Percentiles rank a stretch among this genome's conserved stretches.
Conservation (phyloP, 2,329 filamentous ascomycete species). For the Neofusicoccum sp. region DNA sequence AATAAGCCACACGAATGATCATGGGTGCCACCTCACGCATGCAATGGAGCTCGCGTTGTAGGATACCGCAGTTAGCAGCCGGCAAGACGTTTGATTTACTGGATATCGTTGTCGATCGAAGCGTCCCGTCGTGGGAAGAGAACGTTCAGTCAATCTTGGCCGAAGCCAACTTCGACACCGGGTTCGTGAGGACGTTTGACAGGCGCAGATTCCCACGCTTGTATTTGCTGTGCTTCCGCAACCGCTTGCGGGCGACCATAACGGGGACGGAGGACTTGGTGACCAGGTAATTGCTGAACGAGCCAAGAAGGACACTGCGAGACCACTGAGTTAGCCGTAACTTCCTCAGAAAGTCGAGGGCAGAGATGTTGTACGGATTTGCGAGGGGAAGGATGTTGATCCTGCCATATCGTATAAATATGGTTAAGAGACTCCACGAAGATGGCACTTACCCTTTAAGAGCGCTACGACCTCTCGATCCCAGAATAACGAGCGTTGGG, state of each 20-base stretch:
- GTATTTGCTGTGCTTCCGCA: constrained; percentile 84
- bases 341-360: background rate
- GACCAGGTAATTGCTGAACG: constrained; percentile 96
- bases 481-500: constrained; percentile 90
- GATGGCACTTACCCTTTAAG: constrained; percentile 75
- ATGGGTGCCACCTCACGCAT: too few species aligned
- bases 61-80: too few species aligned
- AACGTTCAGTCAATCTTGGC: constrained; percentile 70
- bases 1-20: background rate
- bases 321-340: background rate
- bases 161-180: constrained; percentile 66
- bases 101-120: too few species aligned
- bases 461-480: constrained; percentile 86
- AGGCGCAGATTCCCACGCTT: constrained; percentile 71
- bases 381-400: background rate
- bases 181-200: constrained; percentile 79
- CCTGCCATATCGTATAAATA: background rate
- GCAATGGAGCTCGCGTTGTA: too few species aligned
- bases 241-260: constrained; percentile 92
- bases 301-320: constrained; percentile 83
- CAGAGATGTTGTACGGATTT: background rate
- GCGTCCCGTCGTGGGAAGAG: background rate
- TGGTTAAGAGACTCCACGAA: background rate
- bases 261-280: constrained; percentile 96
- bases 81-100: too few species aligned